Percentiles rank a stretch among this genome's conserved stretches.
These are phyloP conservation scores for Phytophthora ohioensis DNA, from an alignment of 352 stramenopile genomes.

Conservation along the genomic window DNA sequence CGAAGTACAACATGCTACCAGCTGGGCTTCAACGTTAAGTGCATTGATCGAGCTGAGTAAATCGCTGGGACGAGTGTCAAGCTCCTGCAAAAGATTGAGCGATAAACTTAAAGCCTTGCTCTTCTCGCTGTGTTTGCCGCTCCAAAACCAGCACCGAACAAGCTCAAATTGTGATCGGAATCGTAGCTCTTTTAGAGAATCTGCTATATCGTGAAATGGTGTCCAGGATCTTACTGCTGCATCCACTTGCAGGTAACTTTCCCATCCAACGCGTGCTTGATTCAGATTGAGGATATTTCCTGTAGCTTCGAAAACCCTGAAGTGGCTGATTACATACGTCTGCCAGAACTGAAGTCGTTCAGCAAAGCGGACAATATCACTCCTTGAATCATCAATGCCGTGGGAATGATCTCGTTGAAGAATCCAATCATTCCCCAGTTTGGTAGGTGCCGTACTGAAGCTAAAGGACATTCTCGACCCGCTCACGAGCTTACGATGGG, in stretches of 20 bases:
- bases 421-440: slow-evolving; percentile 43
- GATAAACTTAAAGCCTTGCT: slow-evolving; percentile 28
- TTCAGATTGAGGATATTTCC: slow-evolving; percentile 53
- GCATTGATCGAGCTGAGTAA: slow-evolving; percentile 1
- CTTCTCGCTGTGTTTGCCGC: slow-evolving; percentile 34
- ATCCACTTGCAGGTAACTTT: slow-evolving; percentile 46
- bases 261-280: slow-evolving; percentile 51
- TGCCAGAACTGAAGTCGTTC: slow-evolving; percentile 62
- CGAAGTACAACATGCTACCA: slow-evolving; percentile 56
- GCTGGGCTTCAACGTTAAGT: slow-evolving; percentile 25
- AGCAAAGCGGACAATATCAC: slow-evolving; percentile 13
- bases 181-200: slow-evolving; percentile 27
- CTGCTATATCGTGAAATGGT: slow-evolving; percentile 19
- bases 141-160: slow-evolving; percentile 51
- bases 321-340: slow-evolving; percentile 63
- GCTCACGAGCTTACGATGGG: slow-evolving; percentile 20
- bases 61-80: not conserved
- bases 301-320: slow-evolving; percentile 57
- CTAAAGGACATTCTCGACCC: slow-evolving; percentile 62
- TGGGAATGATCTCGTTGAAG: slow-evolving; percentile 10
- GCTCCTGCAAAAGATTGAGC: slow-evolving; percentile 28
- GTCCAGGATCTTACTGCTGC: slow-evolving; percentile 21
- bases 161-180: slow-evolving; percentile 47
- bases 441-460: slow-evolving; percentile 49
- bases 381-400: not conserved